Evolutionary conservation across 306 rosid species (phyloP).

Genomic region (Lathyrus tuberosus): DNA sequence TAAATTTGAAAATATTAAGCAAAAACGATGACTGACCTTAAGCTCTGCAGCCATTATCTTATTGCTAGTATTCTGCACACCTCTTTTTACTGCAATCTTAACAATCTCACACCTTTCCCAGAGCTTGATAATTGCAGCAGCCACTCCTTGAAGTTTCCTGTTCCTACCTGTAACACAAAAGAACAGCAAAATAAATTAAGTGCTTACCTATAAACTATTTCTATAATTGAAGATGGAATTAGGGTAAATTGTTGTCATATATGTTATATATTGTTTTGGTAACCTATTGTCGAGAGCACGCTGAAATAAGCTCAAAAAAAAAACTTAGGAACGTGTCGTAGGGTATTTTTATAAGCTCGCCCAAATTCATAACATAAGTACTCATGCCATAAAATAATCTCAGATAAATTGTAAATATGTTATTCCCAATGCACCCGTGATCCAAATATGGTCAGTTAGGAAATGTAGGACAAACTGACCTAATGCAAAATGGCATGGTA

Average conservation of each 20-base stretch:
- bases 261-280: neutral
- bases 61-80: slow-evolving; percentile 81
- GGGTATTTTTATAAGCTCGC: neutral
- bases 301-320: neutral
- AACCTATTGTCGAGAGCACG: neutral
- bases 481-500: slow-evolving; percentile 87
- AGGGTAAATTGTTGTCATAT: neutral
- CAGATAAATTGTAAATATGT: neutral
- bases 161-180: slow-evolving; percentile 66
- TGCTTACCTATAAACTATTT: neutral
- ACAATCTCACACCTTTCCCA: slow-evolving; percentile 97
- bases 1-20: slow-evolving; percentile 7
- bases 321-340: neutral
- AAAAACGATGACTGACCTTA: slow-evolving; percentile 54
- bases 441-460: slow-evolving; percentile 25
- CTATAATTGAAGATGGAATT: neutral
- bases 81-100: slow-evolving; percentile 91
- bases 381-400: slow-evolving; percentile 1
- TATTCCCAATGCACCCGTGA: neutral
- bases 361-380: neutral
- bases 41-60: slow-evolving; percentile 88
- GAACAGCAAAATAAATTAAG: slow-evolving; percentile 15
- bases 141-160: slow-evolving; percentile 85
- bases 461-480: slow-evolving; percentile 61
- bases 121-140: slow-evolving; percentile 73